Percentiles rank a stretch among this genome's conserved stretches.
Evolutionary conservation across 2,329 filamentous ascomycete species (phyloP).

Genomic region (Penicillium sp.): DNA sequence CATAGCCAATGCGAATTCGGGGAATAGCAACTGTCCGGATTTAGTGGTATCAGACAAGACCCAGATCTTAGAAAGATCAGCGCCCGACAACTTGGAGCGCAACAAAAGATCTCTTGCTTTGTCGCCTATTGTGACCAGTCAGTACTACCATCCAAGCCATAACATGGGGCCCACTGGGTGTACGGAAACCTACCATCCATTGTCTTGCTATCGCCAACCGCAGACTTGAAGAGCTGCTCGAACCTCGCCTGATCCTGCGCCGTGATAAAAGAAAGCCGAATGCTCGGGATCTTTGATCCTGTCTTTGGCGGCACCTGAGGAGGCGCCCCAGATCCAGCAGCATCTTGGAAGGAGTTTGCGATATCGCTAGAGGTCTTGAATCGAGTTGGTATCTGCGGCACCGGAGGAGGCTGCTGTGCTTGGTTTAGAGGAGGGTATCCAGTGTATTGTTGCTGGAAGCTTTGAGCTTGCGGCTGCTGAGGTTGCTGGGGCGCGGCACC

Average conservation of each 20-base stretch:
- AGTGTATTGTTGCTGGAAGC: slow-evolving; percentile 50
- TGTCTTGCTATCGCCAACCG: slow-evolving; percentile 72
- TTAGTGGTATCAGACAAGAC: slow-evolving; percentile 90
- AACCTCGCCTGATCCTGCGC: slow-evolving; percentile 92
- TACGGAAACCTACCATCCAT: slow-evolving; percentile 55
- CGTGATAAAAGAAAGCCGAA: slow-evolving; percentile 90
- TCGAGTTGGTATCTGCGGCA: slow-evolving; percentile 40
- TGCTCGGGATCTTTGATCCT: slow-evolving; percentile 76
- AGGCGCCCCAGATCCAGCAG: slow-evolving; percentile 36
- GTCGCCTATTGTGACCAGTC: slow-evolving; percentile 45
- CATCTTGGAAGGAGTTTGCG: slow-evolving; percentile 52
- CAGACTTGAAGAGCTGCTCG: slow-evolving; percentile 93
- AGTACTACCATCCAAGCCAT: slow-evolving; percentile 6
- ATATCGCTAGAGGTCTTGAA: slow-evolving; percentile 58
- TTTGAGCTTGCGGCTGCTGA: slow-evolving; percentile 38
- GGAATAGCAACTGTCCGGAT: slow-evolving; percentile 90
- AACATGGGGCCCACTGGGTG: not conserved
- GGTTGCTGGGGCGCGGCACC: slow-evolving; percentile 25
- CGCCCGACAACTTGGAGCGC: slow-evolving; percentile 77
- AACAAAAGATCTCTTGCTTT: slow-evolving; percentile 83
- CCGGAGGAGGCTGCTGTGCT: slow-evolving; percentile 27
- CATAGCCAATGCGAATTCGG: slow-evolving; percentile 95
- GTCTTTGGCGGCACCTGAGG: slow-evolving; percentile 56
- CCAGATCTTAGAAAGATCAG: slow-evolving; percentile 88
- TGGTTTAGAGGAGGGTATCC: slow-evolving; percentile 43